A percentile compares a stretch with the other conserved stretches of the same genome.
These are phyloP conservation scores for Magnolia changhungtana DNA, from an alignment of 164 flowering plant species.

Conservation along the genomic window DNA sequence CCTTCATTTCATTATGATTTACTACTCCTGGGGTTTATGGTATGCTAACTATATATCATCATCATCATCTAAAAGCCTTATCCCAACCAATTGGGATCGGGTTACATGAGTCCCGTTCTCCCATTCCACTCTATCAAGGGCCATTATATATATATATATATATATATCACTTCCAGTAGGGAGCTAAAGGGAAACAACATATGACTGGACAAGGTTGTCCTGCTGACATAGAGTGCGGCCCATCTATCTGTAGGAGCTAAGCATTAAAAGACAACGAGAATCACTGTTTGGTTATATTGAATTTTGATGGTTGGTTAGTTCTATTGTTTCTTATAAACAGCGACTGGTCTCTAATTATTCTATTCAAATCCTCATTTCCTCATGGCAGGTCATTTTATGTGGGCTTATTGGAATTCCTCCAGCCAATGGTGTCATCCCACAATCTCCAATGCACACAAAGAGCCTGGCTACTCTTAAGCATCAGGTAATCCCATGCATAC, in stretches of 20 bases:
- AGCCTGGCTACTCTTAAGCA: constrained; percentile 97
- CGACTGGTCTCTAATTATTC: not conserved
- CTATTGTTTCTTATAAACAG: not conserved
- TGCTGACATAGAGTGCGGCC: not conserved
- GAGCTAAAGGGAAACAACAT: not conserved
- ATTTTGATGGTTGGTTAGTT: not conserved
- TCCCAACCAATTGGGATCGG: too few species aligned
- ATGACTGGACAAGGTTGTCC: not conserved
- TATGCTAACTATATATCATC: constrained; percentile 22
- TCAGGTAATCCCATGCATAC: constrained; percentile 47
- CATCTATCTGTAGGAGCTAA: not conserved
- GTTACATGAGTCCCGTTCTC: not conserved
- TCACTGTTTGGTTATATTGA: not conserved
- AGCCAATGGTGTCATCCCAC: constrained; percentile 97
- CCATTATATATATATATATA: too few species aligned
- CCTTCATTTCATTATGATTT: constrained; percentile 93
- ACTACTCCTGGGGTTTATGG: constrained; percentile 91
- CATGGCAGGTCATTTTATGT: constrained; percentile 68
- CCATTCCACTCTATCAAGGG: too few species aligned
- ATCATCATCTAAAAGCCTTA: not conserved
- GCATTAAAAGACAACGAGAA: not conserved
- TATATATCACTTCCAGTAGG: not conserved
- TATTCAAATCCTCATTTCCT: constrained; percentile 3
- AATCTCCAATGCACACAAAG: constrained; percentile 99
- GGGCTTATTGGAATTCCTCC: constrained; percentile 99